These are phyloP conservation scores for Diaporthe capsici DNA, from an alignment of 2,329 filamentous ascomycete species.

Conservation along the genomic window DNA sequence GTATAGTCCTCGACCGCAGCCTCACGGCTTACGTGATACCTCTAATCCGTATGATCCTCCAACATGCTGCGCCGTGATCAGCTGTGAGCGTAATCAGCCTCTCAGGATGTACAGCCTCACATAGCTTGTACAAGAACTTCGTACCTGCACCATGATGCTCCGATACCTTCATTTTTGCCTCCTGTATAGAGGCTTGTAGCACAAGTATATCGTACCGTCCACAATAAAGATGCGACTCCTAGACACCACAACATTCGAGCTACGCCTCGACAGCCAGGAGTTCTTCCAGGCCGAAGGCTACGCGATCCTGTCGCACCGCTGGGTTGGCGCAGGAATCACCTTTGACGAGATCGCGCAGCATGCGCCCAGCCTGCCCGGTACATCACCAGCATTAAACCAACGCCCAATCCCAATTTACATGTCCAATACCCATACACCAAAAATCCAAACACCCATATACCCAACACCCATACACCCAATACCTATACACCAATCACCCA, in stretches of 20 bases:
- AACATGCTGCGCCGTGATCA: conserved; percentile 3
- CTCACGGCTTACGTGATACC: background rate
- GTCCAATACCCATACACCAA: too few species aligned
- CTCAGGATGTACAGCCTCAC: too few species aligned
- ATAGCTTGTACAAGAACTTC: background rate
- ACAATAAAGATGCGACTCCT: conserved; percentile 19
- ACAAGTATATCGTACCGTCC: too few species aligned
- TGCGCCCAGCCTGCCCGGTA: background rate
- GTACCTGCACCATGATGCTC: too few species aligned
- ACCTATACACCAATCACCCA: too few species aligned
- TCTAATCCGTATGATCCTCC: background rate
- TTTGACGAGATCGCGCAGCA: conserved; percentile 15
- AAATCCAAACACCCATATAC: too few species aligned
- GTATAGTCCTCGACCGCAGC: background rate
- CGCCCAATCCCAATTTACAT: too few species aligned
- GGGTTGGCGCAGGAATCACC: background rate
- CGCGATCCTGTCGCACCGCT: conserved; percentile 15
- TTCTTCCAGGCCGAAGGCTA: background rate
- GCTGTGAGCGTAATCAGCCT: background rate
- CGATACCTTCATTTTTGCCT: too few species aligned
- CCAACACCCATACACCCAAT: too few species aligned
- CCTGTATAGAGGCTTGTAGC: background rate
- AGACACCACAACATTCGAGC: conserved; percentile 25
- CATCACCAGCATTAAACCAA: too few species aligned
- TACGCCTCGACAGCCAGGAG: background rate